These are phyloP conservation scores for Stachybotrys chlorohalonatus DNA, from an alignment of 2,329 filamentous ascomycete species.

Conservation along the genomic window DNA sequence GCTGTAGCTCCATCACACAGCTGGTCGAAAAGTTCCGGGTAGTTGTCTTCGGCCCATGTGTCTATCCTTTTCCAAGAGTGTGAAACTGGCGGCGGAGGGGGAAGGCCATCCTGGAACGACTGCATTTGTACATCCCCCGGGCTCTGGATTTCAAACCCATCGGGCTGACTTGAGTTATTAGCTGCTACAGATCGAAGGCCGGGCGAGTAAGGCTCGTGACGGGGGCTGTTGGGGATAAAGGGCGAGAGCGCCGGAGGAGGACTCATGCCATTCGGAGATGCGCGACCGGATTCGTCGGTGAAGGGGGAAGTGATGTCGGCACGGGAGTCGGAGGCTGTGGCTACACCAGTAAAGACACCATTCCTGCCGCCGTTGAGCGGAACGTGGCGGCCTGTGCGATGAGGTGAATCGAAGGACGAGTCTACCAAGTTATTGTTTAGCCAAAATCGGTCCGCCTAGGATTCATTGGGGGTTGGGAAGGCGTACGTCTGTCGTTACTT, in stretches of 20 bases:
- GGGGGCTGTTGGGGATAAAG: conserved; percentile 40
- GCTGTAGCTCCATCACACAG: conserved; percentile 83
- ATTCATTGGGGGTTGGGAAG: conserved; percentile 2
- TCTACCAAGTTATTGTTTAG: conserved; percentile 41
- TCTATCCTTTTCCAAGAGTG: conserved; percentile 96
- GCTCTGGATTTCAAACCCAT: conserved; percentile 61
- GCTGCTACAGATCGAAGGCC: conserved; percentile 75
- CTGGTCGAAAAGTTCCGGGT: conserved; percentile 89
- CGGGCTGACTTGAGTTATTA: conserved; percentile 51
- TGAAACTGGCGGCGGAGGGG: conserved; percentile 75
- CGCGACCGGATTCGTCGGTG: conserved; percentile 57
- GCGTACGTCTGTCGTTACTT: conserved; percentile 58
- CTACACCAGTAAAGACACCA: conserved; percentile 76
- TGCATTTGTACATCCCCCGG: conserved; percentile 92
- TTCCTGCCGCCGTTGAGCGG: conserved; percentile 76
- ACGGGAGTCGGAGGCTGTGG: conserved; percentile 82
- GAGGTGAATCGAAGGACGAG: conserved; percentile 86
- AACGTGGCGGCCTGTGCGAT: conserved; percentile 82
- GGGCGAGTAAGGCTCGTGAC: conserved; percentile 73
- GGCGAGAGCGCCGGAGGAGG: conserved; percentile 23
- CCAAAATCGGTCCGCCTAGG: neutral
- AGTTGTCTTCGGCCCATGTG: conserved; percentile 88
- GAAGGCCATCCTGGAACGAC: conserved; percentile 83
- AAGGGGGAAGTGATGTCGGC: conserved; percentile 74
- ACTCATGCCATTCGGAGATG: conserved; percentile 36